Base-by-base conservation (phyloP, 1,139 yeast species). In the Blastobotrys apis region DNA sequence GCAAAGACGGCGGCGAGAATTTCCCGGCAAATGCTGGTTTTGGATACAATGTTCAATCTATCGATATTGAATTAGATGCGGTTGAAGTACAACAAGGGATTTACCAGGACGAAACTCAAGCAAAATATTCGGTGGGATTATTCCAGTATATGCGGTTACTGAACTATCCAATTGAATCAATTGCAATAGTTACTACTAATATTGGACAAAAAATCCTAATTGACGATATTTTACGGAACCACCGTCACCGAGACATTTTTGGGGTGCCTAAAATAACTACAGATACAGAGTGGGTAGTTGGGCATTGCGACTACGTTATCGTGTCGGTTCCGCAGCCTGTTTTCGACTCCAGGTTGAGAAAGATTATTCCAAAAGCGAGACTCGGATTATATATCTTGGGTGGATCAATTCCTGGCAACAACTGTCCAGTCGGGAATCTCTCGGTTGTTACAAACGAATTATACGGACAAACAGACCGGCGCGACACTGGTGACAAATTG, bases 91-190 rank as follows among this genome's bases (percentile, higher is more conserved):
- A 46, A 53, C 1, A 57, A 62, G 6, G 62, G 54, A 1, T 49
- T 55, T 58, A 56, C 50, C 70, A 72, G 46, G 73, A 73, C 47
- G 53, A 74, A 9, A 73, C 68, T 9, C 84, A 80, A 53, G 84
- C 84, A 0, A 80, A 77, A 51, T 75, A 65, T 50, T 66, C 74
- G 12, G 75, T 75, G 8, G 62, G 65, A 0, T 52, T 78, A 8
- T 78, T 66, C 54, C 70, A 68, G 57, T 77, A 75, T 52, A 63
- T 80, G 73, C 56, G 73, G 20, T 53, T 68, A 3, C 49, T 71
- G 16, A 79, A 77, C 0, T 76, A 77, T 52, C 70, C 78, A 0
- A 43, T 54, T 0, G 52, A 56, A 1, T 54, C 55, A 15, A 69
- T 80, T 17, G 64, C 69, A 9, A 68, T 81, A 10, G 54, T 74